Percentiles rank a stretch among this genome's conserved stretches.
phyloP scores from a whole-genome alignment of 352 stramenopile genomes.

The Phytophthora macrochlamydospora region DNA sequence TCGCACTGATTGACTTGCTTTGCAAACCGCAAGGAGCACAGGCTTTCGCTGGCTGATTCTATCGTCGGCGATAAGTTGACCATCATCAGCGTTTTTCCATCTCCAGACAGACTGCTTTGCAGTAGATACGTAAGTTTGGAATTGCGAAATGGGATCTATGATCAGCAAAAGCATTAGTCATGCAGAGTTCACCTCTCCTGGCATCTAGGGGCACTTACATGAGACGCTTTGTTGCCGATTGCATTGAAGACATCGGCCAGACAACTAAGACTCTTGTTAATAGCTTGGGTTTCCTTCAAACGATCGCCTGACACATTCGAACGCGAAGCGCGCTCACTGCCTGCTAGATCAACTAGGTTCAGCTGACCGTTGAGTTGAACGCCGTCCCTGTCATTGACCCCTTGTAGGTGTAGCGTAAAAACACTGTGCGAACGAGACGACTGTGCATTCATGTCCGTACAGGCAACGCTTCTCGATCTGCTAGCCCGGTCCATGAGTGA shows the following conservation, averaged over 20 bases:
- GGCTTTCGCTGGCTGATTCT: conserved; percentile 94
- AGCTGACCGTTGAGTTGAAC: conserved; percentile 71
- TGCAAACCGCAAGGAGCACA: conserved; percentile 98
- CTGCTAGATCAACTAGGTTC: conserved; percentile 84
- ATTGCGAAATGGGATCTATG: conserved; percentile 96
- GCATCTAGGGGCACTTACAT: conserved; percentile 63
- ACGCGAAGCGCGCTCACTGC: conserved; percentile 75
- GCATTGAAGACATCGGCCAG: conserved; percentile 98
- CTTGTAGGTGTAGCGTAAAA: conserved; percentile 79
- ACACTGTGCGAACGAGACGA: conserved; percentile 84
- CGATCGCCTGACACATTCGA: conserved; percentile 91
- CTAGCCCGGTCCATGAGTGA: conserved; percentile 79
- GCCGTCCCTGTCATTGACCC: conserved; percentile 82
- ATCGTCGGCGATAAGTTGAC: conserved; percentile 96
- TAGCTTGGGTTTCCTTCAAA: conserved; percentile 97
- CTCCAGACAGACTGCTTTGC: conserved; percentile 96
- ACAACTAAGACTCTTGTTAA: conserved; percentile 99
- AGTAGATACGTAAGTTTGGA: conserved; percentile 99
- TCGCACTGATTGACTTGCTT: conserved; percentile 97
- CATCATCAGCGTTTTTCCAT: conserved; percentile 99
- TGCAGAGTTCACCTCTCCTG: neutral
- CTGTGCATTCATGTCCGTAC: conserved; percentile 95
- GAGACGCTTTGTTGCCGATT: conserved; percentile 95
- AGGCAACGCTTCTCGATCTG: conserved; percentile 71
- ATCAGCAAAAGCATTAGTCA: conserved; percentile 1